phyloP scores from a whole-genome alignment of 2,329 filamentous ascomycete genomes.

The Xylaria digitata region DNA sequence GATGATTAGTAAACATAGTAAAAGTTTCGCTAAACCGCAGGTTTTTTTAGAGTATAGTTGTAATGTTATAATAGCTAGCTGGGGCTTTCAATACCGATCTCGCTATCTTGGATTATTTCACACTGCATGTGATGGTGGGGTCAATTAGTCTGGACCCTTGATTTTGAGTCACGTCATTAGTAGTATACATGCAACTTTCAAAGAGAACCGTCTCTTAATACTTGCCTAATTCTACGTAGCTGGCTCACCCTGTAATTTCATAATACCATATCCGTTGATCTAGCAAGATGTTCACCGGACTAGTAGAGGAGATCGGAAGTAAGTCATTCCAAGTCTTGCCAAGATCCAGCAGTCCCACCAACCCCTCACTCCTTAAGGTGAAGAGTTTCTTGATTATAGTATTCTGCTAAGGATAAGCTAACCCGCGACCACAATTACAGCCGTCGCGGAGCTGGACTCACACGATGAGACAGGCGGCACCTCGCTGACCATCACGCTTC shows the following conservation, averaged over 20 bases:
- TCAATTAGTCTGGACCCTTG: slow-evolving; percentile 18
- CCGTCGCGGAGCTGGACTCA: slow-evolving; percentile 82
- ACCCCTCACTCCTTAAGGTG: slow-evolving; percentile 15
- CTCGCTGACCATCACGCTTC: slow-evolving; percentile 84
- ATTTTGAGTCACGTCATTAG: slow-evolving; percentile 28
- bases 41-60: no score
- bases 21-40: no score
- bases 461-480: slow-evolving; percentile 89
- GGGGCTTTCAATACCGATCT: not conserved
- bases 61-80: not conserved
- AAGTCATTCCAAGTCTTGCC: slow-evolving; percentile 53
- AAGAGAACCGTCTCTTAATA: slow-evolving; percentile 1
- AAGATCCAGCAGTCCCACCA: slow-evolving; percentile 2
- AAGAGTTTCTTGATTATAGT: slow-evolving; percentile 10
- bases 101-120: not conserved
- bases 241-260: not conserved
- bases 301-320: slow-evolving; percentile 95
- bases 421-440: slow-evolving; percentile 59
- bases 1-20: not conserved
- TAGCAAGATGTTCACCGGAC: slow-evolving; percentile 87
- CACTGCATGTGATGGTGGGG: slow-evolving; percentile 32
- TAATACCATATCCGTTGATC: not conserved
- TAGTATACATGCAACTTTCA: not conserved
- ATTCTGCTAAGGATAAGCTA: slow-evolving; percentile 36
- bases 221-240: slow-evolving; percentile 4